Conservation (phyloP, 2,329 filamentous ascomycete genomes). For the Beauveria asiatica region DNA sequence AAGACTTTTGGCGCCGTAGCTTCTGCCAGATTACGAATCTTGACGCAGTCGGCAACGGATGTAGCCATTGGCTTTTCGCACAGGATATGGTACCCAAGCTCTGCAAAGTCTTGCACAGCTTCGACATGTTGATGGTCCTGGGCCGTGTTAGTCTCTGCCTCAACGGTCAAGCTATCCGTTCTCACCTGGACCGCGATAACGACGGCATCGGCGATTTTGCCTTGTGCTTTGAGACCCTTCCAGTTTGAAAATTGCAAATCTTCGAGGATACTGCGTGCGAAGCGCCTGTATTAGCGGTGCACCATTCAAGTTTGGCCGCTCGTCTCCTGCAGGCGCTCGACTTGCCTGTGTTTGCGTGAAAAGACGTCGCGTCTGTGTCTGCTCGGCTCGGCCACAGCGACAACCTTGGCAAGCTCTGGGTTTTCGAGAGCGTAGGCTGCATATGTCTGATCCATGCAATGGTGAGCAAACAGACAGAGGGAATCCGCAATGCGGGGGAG, state of each 20-base stretch:
- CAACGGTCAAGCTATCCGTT: too few species aligned
- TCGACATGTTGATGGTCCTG: conserved; percentile 17
- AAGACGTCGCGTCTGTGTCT: conserved; percentile 9
- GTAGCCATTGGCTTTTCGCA: conserved; percentile 15
- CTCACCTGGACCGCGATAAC: conserved; percentile 12
- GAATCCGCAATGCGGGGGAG: not conserved
- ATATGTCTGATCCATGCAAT: conserved; percentile 8
- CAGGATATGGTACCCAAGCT: conserved; percentile 14
- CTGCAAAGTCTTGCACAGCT: conserved; percentile 27
- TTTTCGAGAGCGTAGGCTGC: conserved; percentile 12
- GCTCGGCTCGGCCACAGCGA: conserved; percentile 13
- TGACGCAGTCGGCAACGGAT: conserved; percentile 12
- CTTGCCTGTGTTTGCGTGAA: conserved; percentile 12
- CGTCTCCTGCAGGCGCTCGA: not conserved
- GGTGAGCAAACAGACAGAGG: not conserved
- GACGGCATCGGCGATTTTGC: conserved; percentile 13
- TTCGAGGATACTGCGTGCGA: conserved; percentile 7
- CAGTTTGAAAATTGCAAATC: conserved; percentile 10
- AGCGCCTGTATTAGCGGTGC: not conserved
- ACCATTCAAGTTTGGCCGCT: too few species aligned
- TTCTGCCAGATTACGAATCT: conserved; percentile 7
- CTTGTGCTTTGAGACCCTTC: conserved; percentile 12
- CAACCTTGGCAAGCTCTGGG: conserved; percentile 13
- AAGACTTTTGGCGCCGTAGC: conserved; percentile 8
- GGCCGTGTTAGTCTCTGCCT: not conserved